These are phyloP conservation scores for Lasiosphaeriaceae sp. DNA, from an alignment of 495 filamentous ascomycete species.

Conservation along the genomic window DNA sequence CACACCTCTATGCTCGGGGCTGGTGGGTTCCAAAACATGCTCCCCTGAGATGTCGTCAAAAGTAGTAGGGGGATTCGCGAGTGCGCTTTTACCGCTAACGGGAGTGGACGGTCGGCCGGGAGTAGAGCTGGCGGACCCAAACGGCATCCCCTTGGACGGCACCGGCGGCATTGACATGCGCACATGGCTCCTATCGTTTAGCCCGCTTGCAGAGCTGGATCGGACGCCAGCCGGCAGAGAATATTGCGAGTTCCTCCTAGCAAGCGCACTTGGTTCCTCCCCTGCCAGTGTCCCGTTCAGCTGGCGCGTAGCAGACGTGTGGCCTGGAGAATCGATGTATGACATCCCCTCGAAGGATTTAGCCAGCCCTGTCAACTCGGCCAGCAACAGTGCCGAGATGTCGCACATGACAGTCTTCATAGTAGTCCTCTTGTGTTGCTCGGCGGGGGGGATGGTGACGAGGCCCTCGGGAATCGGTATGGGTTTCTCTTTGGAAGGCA, in stretches of 20 bases:
- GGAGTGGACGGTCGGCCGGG: conserved; percentile 52
- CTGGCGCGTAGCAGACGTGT: conserved; percentile 30
- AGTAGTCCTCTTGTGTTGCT: conserved; percentile 73
- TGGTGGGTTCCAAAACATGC: conserved; percentile 23
- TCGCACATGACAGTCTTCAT: conserved; percentile 95
- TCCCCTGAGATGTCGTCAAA: conserved; percentile 65
- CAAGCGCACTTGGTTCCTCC: conserved; percentile 31
- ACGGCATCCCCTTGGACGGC: conserved; percentile 31
- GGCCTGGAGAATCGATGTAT: conserved; percentile 71
- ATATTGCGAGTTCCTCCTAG: conserved; percentile 54
- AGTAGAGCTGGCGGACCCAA: conserved; percentile 42
- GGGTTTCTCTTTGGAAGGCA: conserved; percentile 36
- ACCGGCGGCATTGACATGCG: conserved; percentile 79
- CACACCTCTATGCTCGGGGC: conserved; percentile 28
- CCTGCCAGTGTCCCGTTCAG: conserved; percentile 34
- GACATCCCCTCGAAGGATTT: conserved; percentile 77
- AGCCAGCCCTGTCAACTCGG: conserved; percentile 82
- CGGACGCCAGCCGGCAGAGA: conserved; percentile 37
- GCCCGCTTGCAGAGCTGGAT: conserved; percentile 46
- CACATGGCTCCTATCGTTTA: conserved; percentile 43
- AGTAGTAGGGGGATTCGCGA: conserved; percentile 59
- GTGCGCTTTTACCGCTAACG: conserved; percentile 36
- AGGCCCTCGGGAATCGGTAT: conserved; percentile 57
- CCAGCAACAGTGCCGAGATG: conserved; percentile 76
- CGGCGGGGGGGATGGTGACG: conserved; percentile 66